phyloP scores from a whole-genome alignment of 805 yeast genomes.

The Candida sakaeoensis region DNA sequence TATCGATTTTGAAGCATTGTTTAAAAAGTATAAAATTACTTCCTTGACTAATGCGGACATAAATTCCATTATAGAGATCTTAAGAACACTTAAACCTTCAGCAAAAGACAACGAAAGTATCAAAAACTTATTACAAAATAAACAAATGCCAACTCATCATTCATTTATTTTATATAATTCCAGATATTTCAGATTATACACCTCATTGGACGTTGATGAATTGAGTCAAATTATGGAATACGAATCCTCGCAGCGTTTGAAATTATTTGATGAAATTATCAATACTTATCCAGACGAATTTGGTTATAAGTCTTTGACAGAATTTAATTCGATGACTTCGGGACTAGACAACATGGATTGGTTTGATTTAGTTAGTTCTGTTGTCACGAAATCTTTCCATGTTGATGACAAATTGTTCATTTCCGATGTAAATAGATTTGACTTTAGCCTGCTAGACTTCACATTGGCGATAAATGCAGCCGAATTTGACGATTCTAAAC shows the following conservation, averaged over 20 bases:
- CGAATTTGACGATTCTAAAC: slow-evolving; percentile 17
- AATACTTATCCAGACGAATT: slow-evolving; percentile 24
- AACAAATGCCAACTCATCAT: slow-evolving; percentile 29
- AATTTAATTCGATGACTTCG: slow-evolving; percentile 12
- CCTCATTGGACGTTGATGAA: slow-evolving; percentile 20
- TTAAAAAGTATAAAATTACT: slow-evolving; percentile 1
- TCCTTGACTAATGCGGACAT: slow-evolving; percentile 12
- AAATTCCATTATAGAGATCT: slow-evolving; percentile 7
- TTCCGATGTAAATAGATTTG: slow-evolving; percentile 44
- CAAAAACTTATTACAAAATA: slow-evolving; percentile 21
- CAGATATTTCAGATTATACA: slow-evolving; percentile 39
- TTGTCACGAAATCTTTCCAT: slow-evolving; percentile 43
- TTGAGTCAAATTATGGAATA: slow-evolving; percentile 39
- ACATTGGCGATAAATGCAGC: slow-evolving; percentile 24
- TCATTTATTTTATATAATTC: slow-evolving; percentile 52
- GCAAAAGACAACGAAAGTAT: slow-evolving; percentile 2
- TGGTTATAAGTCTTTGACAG: slow-evolving; percentile 14
- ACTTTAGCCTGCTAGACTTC: slow-evolving; percentile 32
- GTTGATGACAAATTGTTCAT: slow-evolving; percentile 38
- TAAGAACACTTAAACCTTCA: slow-evolving; percentile 5
- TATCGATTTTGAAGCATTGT: slow-evolving; percentile 5
- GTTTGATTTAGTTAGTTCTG: slow-evolving; percentile 45
- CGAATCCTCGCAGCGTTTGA: slow-evolving; percentile 47
- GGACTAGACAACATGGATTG: slow-evolving; percentile 27
- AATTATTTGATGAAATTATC: slow-evolving; percentile 24